Base-by-base conservation (phyloP, 208 protist genomes). In the Tetramitus jugosus region DNA sequence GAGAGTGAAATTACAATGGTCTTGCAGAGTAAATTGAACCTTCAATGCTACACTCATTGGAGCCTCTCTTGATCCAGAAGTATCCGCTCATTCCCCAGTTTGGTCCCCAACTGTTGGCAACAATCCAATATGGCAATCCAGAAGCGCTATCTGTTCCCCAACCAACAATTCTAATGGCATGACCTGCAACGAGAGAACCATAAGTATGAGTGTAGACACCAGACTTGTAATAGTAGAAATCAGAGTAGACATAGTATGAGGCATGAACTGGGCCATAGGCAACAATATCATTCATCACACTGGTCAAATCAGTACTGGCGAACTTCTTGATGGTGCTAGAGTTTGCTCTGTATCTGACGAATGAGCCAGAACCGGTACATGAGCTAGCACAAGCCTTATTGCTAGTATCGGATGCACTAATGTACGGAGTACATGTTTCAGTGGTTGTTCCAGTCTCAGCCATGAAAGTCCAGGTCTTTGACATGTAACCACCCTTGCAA, bases 161-260 rank as follows among this genome's bases (percentile, higher is more conserved):
- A 75, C 92, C 91, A 67, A 94, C 84, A 64, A 96, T 79, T 60
- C 84, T 82, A 82, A 96, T 88, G 40, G 91, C 91, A 80, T 94
- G 92, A 56, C 89, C 90, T 64, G 90, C 92, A 68, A 91, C 85
- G 49, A 61, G 60, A 0, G 77, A 35, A 60, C 90, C 90, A 52
- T 79, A 84, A 65, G 84, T 84, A 85, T 94, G 89, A 39, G 77
- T 80, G 88, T 95, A 95, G 42, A 95, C 91, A 56, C 92, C 92
- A 46, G n/a, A n/a, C n/a, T n/a, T n/a, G n/a, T n/a, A n/a, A n/a
- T n/a, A n/a, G n/a, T n/a, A n/a, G n/a, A n/a, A n/a, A n/a, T n/a
- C n/a, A n/a, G n/a, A n/a, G n/a, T n/a, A n/a, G n/a, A n/a, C n/a
- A n/a, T n/a, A n/a, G 80, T 94, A 89, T 62, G 91, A 85, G n/a